These are phyloP conservation scores for Alternaria novae-zelandiae DNA, from an alignment of 2,329 filamentous ascomycete genomes.

Conservation along the genomic window DNA sequence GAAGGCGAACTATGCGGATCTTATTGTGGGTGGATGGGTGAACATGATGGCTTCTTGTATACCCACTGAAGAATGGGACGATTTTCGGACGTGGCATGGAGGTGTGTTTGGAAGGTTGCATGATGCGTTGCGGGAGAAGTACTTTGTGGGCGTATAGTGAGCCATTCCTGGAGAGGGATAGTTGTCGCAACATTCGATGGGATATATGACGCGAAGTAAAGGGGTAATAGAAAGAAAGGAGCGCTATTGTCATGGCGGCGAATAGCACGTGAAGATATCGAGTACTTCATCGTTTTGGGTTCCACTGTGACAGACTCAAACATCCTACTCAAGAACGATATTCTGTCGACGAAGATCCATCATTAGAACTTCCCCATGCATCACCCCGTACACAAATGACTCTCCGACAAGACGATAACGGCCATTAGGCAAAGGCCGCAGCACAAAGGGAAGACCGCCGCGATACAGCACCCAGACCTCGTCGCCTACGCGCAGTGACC, in stretches of 20 bases:
- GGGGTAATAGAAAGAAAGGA: neutral
- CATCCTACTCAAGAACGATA: conserved; percentile 18
- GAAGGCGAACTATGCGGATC: conserved; percentile 59
- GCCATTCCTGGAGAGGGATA: neutral
- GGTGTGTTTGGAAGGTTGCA: conserved; percentile 60
- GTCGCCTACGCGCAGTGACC: conserved; percentile 25
- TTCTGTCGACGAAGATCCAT: conserved; percentile 15
- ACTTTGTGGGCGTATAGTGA: conserved; percentile 16
- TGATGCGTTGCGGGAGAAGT: conserved; percentile 49
- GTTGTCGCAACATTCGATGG: neutral
- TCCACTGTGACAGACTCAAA: neutral
- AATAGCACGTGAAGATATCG: neutral
- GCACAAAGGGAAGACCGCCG: conserved; percentile 22
- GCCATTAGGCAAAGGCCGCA: conserved; percentile 21
- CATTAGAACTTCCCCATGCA: conserved; percentile 28
- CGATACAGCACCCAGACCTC: conserved; percentile 30
- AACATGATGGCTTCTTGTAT: conserved; percentile 53
- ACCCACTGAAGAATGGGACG: conserved; percentile 56
- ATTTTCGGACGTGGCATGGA: conserved; percentile 56
- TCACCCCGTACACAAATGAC: conserved; percentile 33
- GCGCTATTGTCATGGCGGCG: neutral
- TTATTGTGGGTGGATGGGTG: conserved; percentile 65
- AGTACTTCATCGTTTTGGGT: neutral
- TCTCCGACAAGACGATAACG: conserved; percentile 31
- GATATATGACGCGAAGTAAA: neutral